Evolutionary conservation across 139 green algal species (phyloP).

Genomic region (Picochlorum sp.): DNA sequence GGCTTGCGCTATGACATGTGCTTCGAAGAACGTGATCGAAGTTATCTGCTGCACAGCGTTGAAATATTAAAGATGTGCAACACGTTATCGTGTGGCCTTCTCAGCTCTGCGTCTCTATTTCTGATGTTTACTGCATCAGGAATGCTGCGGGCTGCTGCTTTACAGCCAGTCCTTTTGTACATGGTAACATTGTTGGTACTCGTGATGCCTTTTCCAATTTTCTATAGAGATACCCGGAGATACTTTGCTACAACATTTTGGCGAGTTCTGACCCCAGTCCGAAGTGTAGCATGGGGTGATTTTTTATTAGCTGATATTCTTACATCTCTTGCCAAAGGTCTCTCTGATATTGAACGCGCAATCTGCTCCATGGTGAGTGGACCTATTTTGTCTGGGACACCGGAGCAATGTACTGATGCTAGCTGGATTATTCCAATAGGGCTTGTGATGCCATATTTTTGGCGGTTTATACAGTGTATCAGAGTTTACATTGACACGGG

Average conservation of each 20-base stretch:
- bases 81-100: background rate
- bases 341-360: slow-evolving; percentile 63
- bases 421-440: slow-evolving; percentile 51
- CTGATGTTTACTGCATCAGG: slow-evolving; percentile 1
- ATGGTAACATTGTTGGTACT: slow-evolving; percentile 19
- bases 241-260: slow-evolving; percentile 55
- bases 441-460: slow-evolving; percentile 69
- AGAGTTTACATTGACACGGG: slow-evolving; percentile 59
- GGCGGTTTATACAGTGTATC: slow-evolving; percentile 87
- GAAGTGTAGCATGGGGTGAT: slow-evolving; percentile 78
- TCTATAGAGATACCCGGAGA: slow-evolving; percentile 30
- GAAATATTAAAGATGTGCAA: slow-evolving; percentile 29
- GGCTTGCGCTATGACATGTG: slow-evolving; percentile 56
- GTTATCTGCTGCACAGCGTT: slow-evolving; percentile 33
- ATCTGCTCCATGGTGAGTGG: slow-evolving; percentile 45
- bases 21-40: slow-evolving; percentile 50
- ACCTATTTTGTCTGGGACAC: slow-evolving; percentile 35
- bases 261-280: slow-evolving; percentile 53
- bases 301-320: slow-evolving; percentile 94
- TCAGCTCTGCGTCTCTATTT: background rate
- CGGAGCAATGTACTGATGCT: slow-evolving; percentile 29
- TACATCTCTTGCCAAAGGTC: slow-evolving; percentile 77
- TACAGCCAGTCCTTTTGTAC: slow-evolving; percentile 47
- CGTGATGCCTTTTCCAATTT: slow-evolving; percentile 32
- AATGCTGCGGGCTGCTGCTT: slow-evolving; percentile 5